Evolutionary conservation across 495 filamentous ascomycete species (phyloP).

Genomic region (Xylaria telfairii): DNA sequence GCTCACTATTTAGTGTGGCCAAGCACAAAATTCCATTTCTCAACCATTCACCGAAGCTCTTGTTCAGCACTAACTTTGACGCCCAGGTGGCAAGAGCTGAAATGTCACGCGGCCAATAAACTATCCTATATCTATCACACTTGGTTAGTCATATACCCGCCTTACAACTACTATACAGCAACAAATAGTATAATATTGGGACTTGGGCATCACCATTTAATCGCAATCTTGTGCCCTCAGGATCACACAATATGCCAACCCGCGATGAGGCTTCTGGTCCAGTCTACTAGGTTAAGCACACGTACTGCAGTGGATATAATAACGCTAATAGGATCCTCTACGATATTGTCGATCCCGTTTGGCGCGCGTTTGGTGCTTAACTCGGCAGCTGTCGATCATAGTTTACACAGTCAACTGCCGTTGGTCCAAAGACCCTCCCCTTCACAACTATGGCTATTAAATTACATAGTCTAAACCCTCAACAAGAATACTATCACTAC

Average conservation of each 20-base stretch:
- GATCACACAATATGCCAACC: too few species aligned
- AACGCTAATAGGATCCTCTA: background rate
- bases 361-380: background rate
- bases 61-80: background rate
- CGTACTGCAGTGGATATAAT: background rate
- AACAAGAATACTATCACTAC: background rate
- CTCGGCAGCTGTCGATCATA: constrained; percentile 15
- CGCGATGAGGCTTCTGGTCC: too few species aligned
- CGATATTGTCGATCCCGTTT: background rate
- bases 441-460: background rate
- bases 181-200: background rate
- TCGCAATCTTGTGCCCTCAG: background rate
- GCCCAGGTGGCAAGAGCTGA: background rate
- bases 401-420: background rate
- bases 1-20: background rate
- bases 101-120: background rate
- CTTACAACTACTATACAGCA: too few species aligned
- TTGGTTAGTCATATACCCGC: background rate
- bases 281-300: too few species aligned
- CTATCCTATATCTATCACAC: too few species aligned
- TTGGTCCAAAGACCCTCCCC: background rate
- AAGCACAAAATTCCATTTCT: background rate
- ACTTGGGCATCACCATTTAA: background rate
- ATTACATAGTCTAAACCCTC: background rate
- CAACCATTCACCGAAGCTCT: too few species aligned